Base-by-base conservation (phyloP, 148 eudicot genomes). In the Camellia sinensis region DNA sequence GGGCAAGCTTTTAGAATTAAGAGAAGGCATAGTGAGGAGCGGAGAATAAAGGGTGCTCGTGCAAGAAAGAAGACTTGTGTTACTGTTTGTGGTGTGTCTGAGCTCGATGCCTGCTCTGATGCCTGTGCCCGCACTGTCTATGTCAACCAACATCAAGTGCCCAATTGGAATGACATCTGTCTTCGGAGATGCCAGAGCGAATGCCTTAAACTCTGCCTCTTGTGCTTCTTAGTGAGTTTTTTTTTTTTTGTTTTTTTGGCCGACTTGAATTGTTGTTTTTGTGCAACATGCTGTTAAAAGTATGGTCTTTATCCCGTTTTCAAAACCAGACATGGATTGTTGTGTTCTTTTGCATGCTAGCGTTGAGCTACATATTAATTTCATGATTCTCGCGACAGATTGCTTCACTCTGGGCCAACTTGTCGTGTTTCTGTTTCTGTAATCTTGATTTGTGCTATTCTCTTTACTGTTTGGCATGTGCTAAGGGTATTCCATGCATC, bases 51-150 rank as follows among this genome's bases (percentile, higher is more conserved):
- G 78, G 79, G 79, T 71, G 92, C 89, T n/a, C 22, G 89, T 19
- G 88, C 89, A 6, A 63, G 90, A 48, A 87, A 88, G 76, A 88
- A 86, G 84, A 88, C 71, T 7, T 90, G 92, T 80, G 89, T 88
- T 70, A 90, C 92, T 3, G 92, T 90, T 3, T 90, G 90, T 50
- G 90, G 90, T n/a, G 90, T 88, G 1, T 90, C 91, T 8, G 90
- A 90, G 82, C 88, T 90, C 1, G 91, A 90, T 81, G 87, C 92
- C 3, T 90, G 92, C 79, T 78, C 90, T 17, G 92, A 90, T 73
- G 92, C 92, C 5, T 88, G 92, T 83, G 92, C 90, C 0, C 87
- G 92, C 2, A 83, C 92, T 2, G 92, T 90, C 3, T 90, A 89
- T 48, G 90, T 90, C 53, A 90, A 86, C 67, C 92, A 88, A 75